Percentiles rank a stretch among this genome's conserved stretches.
Conservation (phyloP, 176 grass and related monocot genomes). For the Cenchrus americanus region DNA sequence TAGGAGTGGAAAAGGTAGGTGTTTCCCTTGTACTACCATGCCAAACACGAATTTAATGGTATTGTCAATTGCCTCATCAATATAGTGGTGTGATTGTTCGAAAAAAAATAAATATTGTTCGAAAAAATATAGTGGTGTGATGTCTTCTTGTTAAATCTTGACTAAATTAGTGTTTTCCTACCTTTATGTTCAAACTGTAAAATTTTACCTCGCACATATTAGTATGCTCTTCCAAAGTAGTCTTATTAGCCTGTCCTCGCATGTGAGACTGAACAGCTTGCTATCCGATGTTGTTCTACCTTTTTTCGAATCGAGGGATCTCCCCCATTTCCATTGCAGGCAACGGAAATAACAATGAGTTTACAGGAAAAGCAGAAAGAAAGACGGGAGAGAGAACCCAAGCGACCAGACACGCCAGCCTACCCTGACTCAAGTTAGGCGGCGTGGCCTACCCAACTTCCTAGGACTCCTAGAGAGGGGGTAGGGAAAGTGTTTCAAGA, state of each 20-base stretch:
- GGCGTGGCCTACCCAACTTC: too few relatives aligned
- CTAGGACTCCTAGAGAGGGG: too few relatives aligned
- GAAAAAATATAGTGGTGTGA: too few relatives aligned
- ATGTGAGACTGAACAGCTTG: not conserved
- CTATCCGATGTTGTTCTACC: not conserved
- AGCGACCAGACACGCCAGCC: too few relatives aligned
- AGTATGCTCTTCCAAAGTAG: not conserved
- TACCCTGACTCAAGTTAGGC: too few relatives aligned
- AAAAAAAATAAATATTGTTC: too few relatives aligned
- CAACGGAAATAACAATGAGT: too few relatives aligned
- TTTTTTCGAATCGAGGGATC: too few relatives aligned
- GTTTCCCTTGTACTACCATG: not conserved
- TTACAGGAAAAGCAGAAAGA: too few relatives aligned
- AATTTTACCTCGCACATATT: not conserved
- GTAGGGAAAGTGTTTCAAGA: too few relatives aligned
- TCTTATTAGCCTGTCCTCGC: not conserved
- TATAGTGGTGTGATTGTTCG: not conserved
- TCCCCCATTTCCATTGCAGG: too few relatives aligned
- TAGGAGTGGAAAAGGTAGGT: not conserved
- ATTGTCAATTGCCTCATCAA: not conserved
- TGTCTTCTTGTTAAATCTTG: not conserved
- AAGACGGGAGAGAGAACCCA: too few relatives aligned
- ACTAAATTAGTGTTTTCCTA: not conserved
- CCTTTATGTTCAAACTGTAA: not conserved
- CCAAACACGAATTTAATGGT: not conserved